A percentile compares a stretch with the other conserved stretches of the same genome.
Evolutionary conservation across 306 rosid genomes (phyloP).

Genomic region (Castanospermum australe): DNA sequence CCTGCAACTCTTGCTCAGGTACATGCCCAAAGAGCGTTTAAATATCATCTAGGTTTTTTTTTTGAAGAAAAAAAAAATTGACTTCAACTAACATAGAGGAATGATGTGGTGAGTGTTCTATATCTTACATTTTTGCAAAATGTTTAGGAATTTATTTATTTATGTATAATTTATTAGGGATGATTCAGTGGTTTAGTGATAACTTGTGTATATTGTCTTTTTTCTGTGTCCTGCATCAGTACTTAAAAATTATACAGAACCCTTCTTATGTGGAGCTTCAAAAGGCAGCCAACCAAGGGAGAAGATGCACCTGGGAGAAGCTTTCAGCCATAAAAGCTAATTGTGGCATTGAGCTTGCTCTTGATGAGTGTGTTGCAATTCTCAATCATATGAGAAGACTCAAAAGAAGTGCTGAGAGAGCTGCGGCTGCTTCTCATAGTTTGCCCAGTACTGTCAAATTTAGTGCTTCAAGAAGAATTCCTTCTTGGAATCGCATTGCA

Average conservation of each 20-base stretch:
- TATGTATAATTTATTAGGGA: constrained; percentile 1
- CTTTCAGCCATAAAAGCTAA: constrained; percentile 94
- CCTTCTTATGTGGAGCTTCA: constrained; percentile 89
- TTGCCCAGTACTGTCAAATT: constrained; percentile 52
- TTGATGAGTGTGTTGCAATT: constrained; percentile 85
- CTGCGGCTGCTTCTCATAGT: constrained; percentile 76
- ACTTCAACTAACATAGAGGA: neutral
- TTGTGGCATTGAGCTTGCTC: constrained; percentile 90
- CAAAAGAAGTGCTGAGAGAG: constrained; percentile 69
- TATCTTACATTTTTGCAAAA: neutral
- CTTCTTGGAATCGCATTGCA: constrained; percentile 96
- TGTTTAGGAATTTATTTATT: constrained; percentile 1
- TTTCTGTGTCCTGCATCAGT: constrained; percentile 45
- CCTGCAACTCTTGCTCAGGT: constrained; percentile 99
- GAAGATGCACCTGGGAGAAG: constrained; percentile 99
- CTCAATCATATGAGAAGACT: constrained; percentile 94
- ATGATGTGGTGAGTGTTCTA: neutral
- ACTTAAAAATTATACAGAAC: constrained; percentile 84
- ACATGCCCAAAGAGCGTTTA: neutral
- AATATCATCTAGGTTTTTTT: neutral
- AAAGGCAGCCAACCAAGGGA: constrained; percentile 95
- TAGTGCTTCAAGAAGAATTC: constrained; percentile 85
- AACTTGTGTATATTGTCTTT: constrained; percentile 8
- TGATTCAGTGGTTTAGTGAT: constrained; percentile 10
- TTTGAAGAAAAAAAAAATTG: too few species aligned